A percentile compares a stretch with the other conserved stretches of the same genome.
These are phyloP conservation scores for Eutypa lata DNA, from an alignment of 2,329 filamentous ascomycete species.

Conservation along the genomic window DNA sequence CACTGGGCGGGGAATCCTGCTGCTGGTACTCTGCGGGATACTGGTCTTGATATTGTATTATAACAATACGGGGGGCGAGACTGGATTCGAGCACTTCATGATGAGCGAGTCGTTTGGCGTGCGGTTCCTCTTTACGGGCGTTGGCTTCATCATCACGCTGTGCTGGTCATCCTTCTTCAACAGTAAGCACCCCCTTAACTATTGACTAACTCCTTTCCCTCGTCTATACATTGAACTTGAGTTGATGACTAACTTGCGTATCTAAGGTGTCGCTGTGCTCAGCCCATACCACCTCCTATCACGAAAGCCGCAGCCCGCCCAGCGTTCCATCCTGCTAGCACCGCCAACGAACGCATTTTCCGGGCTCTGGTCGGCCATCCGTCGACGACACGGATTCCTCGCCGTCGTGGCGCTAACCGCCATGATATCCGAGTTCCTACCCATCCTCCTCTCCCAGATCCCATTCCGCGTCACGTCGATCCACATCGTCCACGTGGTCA, in stretches of 20 bases:
- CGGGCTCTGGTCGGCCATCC: constrained; percentile 31
- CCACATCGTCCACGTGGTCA: constrained; percentile 27
- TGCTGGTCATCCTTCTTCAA: constrained; percentile 36
- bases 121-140: constrained; percentile 35
- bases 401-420: constrained; percentile 29
- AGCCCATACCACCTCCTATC: constrained; percentile 35
- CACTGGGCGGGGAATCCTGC: constrained; percentile 17
- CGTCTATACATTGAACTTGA: not conserved
- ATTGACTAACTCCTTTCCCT: too few species aligned
- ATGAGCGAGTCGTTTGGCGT: constrained; percentile 36
- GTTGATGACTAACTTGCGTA: not conserved
- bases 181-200: constrained; percentile 26
- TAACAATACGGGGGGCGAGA: constrained; percentile 29
- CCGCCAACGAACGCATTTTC: constrained; percentile 29
- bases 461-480: constrained; percentile 35
- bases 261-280: constrained; percentile 31
- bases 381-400: constrained; percentile 30
- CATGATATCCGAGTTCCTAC: constrained; percentile 35
- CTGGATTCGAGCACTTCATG: constrained; percentile 39
- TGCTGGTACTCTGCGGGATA: constrained; percentile 25
- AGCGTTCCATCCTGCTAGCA: constrained; percentile 32
- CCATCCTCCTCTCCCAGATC: constrained; percentile 36
- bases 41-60: constrained; percentile 36
- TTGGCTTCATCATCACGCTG: constrained; percentile 35
- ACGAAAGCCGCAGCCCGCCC: constrained; percentile 20